A percentile compares a stretch with the other conserved stretches of the same genome.
phyloP scores from a whole-genome alignment of 345 rosid species.

The Ricinus communis region DNA sequence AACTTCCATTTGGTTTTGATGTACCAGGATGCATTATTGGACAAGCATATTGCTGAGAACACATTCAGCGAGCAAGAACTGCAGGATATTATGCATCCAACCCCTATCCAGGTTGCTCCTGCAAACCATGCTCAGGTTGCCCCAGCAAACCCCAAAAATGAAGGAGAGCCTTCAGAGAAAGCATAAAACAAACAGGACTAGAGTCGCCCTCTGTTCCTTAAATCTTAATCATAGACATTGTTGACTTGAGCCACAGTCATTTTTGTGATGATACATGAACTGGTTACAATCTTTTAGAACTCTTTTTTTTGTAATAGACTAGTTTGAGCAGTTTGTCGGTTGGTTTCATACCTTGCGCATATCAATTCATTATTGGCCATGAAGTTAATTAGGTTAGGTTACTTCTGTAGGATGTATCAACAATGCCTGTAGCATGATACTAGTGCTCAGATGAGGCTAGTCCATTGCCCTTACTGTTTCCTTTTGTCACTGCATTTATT shows the following conservation, averaged over 20 bases:
- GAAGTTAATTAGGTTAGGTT: conserved; percentile 19
- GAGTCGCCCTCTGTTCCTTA: conserved; percentile 20
- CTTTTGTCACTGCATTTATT: not conserved
- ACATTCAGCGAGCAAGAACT: conserved; percentile 29
- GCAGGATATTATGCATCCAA: conserved; percentile 25
- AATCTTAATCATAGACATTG: not conserved
- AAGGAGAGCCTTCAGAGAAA: conserved; percentile 27
- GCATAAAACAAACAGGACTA: conserved; percentile 39
- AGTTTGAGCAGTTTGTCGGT: conserved; percentile 6
- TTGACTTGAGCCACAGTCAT: not conserved
- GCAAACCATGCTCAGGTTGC: no score
- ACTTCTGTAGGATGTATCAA: conserved; percentile 26
- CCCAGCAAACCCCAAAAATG: conserved; percentile 53
- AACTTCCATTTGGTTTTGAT: no score
- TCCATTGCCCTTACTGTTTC: not conserved
- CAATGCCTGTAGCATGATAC: conserved; percentile 21
- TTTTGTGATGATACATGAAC: conserved; percentile 8
- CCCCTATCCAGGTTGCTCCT: no score
- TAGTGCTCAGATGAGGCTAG: conserved; percentile 20
- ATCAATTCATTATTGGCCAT: conserved; percentile 25
- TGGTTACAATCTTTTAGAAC: not conserved
- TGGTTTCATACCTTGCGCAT: not conserved
- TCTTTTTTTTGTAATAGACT: conserved; percentile 7
- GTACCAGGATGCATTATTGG: no score
- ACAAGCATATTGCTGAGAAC: no score